Evolutionary conservation across 2,329 filamentous ascomycete genomes (phyloP), one percentile per base, ranked within the genome.

Genomic region (Ciborinia camelliae): DNA sequence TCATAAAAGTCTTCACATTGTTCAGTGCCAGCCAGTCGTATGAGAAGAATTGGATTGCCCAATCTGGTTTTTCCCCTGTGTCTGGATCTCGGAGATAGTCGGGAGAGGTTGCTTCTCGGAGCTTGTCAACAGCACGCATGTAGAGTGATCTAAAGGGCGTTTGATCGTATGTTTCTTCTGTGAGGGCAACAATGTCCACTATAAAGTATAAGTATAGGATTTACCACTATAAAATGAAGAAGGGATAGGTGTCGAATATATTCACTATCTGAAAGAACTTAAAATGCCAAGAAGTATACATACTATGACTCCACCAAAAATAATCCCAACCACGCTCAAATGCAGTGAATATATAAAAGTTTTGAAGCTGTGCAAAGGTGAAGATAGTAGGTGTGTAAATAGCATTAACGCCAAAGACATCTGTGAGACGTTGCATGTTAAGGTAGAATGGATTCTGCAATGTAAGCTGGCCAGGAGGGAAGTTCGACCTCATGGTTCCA

Each of bases 291-390:
- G 81, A 70, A 1, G 78, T 79, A 0, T 81, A 76, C 12, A 84
- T 79, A 68, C 85, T 83, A 72, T 85, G 83, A n/a, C 76, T 79
- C 81, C 82, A 85, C 71, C 82, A 85, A 73, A 82, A 86, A 69
- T 80, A 77, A 0, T 76, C 75, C 78, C 80, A 84, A 4, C 76
- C 68, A 18, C 77, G 69, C 50, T 77, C 71, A 55, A 82, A 76
- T 1, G 81, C 79, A 2, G 80, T 75, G 55, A 76, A 76, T n/a
- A 84, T 74, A 70, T 79, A 83, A 71, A 81, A 83, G 68, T 85
- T 86, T 64, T 85, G 82, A 47, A 85, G 75, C 71, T 86, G 83
- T 2, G 83, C 78, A 70, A 85, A 86, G 57, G 73, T 81, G 59
- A 85, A 75, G 6, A 85, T 76, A 3, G 81, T 81, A 0, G 82